phyloP scores from a whole-genome alignment of 2,329 filamentous ascomycete species.

The Colletotrichum noveboracense region DNA sequence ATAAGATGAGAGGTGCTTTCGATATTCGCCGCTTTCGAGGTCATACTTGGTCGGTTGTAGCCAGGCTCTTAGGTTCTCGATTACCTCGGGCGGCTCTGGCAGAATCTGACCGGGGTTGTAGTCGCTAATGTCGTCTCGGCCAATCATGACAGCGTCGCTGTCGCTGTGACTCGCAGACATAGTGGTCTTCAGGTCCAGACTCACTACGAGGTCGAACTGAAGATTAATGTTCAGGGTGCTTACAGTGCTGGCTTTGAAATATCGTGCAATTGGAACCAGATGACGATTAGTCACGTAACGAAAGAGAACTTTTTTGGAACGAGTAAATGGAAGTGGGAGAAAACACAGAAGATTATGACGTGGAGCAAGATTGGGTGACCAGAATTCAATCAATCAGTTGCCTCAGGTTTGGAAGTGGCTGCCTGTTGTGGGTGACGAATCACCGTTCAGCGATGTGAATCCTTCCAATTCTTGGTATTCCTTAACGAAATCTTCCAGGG shows the following conservation, averaged over 20 bases:
- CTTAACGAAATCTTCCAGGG: background rate
- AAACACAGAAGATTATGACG: background rate
- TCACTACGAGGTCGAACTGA: fast-evolving
- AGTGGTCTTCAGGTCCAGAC: background rate
- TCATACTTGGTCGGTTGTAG: slow-evolving; percentile 26
- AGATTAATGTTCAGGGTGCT: fast-evolving
- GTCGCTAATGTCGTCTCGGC: background rate
- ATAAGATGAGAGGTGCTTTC: slow-evolving; percentile 27
- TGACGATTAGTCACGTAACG: background rate
- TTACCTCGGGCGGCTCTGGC: background rate
- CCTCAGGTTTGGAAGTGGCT: background rate
- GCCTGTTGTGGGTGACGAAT: background rate
- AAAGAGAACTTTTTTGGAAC: too few species aligned
- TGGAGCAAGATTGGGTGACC: background rate
- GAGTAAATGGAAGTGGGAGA: background rate
- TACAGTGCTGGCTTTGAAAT: background rate
- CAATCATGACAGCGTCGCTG: slow-evolving; percentile 29
- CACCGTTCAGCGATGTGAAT: background rate
- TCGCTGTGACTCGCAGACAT: background rate
- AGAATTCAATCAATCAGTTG: background rate
- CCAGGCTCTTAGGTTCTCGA: background rate
- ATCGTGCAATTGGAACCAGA: too few species aligned
- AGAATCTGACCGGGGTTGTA: background rate
- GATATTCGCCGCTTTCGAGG: slow-evolving; percentile 27
- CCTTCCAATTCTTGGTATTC: background rate